Evolutionary conservation across 768 basidiomycete genomes (phyloP), one percentile per base, ranked within the genome.

Genomic region (Gymnopilus junonius): DNA sequence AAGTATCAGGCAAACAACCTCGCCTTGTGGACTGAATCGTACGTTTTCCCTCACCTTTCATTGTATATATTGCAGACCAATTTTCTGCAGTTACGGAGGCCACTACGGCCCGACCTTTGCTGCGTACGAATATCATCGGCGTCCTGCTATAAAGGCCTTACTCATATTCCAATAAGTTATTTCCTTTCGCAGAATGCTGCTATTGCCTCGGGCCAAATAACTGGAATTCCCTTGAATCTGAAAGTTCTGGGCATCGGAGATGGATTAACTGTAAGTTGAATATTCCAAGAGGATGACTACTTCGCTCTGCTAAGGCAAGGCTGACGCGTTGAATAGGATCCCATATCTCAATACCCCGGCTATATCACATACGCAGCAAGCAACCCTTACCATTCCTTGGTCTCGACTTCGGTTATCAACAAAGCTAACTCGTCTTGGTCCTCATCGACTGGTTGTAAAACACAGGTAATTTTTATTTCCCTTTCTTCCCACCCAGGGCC

Each of bases 91-190:
- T 37, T 90, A 89, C 65, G 89, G 89, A 42, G 88, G 89, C 1
- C 89, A 90, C 66, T 90, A 88, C 69, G 89, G 85, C 1, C 89
- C 89, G 0, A 80, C 82, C 35, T 90, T 91, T 63, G 88, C 89
- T 57, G 81, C 85, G 67, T 82, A 63, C 66, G 78, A 29, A 14
- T 69, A 6, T 11, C 1, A 4, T 21, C 25, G 7, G 21, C n/a
- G 27, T 14, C 4, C 23, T 48, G 27, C 55, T 25, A 15, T 21
- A n/a, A 3, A 42, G 8, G n/a, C 10, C 5, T n/a, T 15, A 53
- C 17, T 21, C 21, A 59, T 37, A 21, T 20, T 27, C 56, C 35
- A 23, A 27, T 48, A 58, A 85, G 79, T 4, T 77, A 86, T 65
- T 86, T 90, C 79, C 76, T 88, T 4, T 67, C 80, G 4, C 87